phyloP scores from a whole-genome alignment of 2,329 filamentous ascomycete species.

The Boeremia exigua region DNA sequence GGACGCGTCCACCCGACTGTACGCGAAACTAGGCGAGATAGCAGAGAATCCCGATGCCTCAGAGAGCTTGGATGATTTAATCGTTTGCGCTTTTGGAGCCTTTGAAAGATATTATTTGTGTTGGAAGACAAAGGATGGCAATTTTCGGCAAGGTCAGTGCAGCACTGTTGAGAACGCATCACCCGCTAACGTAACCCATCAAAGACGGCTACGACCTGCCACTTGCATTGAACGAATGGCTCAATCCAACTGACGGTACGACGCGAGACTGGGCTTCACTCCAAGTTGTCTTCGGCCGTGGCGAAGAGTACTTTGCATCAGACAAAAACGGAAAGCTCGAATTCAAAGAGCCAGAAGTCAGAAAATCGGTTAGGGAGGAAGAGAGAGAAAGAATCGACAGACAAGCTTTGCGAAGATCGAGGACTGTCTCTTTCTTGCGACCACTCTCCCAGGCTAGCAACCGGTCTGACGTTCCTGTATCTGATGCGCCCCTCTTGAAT shows the following conservation, averaged over 20 bases:
- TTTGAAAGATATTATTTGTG: constrained; percentile 51
- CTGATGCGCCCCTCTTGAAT: constrained; percentile 16
- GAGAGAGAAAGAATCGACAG: constrained; percentile 27
- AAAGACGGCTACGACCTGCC: constrained; percentile 47
- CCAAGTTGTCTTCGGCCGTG: constrained; percentile 49
- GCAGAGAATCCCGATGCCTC: constrained; percentile 38
- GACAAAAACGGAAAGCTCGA: constrained; percentile 48
- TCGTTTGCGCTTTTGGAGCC: constrained; percentile 49
- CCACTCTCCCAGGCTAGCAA: constrained; percentile 32
- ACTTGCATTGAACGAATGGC: constrained; percentile 39
- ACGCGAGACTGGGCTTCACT: constrained; percentile 43
- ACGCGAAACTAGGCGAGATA: constrained; percentile 41
- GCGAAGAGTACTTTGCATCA: constrained; percentile 50
- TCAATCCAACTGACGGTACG: constrained; percentile 40
- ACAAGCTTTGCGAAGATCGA: constrained; percentile 30
- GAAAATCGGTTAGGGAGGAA: constrained; percentile 23
- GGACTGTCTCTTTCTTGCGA: constrained; percentile 40
- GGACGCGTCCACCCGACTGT: constrained; percentile 40
- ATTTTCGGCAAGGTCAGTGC: constrained; percentile 45
- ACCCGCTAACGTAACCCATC: neutral
- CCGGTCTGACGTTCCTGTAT: constrained; percentile 16
- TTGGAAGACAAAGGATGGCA: constrained; percentile 46
- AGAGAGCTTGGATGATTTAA: constrained; percentile 46
- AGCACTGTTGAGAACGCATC: neutral
- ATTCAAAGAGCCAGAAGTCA: constrained; percentile 41